A percentile compares a stretch with the other conserved stretches of the same genome.
Conservation (phyloP, 73 alveolate genomes). For the Symbiodinium pilosum region DNA sequence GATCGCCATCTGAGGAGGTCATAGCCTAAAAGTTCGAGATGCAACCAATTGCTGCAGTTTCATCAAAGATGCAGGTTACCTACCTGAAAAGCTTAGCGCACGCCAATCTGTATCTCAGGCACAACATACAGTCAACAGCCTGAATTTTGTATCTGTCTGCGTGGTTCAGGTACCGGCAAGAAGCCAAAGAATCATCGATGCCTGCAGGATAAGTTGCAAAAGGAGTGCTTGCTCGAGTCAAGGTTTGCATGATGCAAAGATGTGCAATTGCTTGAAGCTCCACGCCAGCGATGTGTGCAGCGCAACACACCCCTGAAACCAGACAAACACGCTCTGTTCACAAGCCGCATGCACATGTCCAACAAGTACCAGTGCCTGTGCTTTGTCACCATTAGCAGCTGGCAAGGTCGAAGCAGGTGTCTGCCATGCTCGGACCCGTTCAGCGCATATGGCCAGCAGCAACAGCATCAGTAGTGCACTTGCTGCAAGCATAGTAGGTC, state of each 20-base stretch:
- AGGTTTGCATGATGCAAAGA: too few species aligned
- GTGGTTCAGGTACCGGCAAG: neutral
- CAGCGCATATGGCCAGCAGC: neutral
- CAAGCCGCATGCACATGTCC: too few species aligned
- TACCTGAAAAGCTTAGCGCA: conserved; percentile 11
- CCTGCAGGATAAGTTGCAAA: neutral
- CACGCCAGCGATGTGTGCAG: too few species aligned
- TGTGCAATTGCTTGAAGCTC: too few species aligned
- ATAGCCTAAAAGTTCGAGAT: neutral
- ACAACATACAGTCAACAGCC: too few species aligned
- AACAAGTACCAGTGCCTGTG: too few species aligned
- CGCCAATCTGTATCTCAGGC: neutral
- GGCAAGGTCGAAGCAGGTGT: too few species aligned
- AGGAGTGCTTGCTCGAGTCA: too few species aligned
- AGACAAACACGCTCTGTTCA: too few species aligned
- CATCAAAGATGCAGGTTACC: neutral
- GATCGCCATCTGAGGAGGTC: neutral
- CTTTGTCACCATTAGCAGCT: too few species aligned
- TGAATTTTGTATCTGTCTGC: neutral
- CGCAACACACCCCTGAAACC: too few species aligned
- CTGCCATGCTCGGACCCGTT: neutral
- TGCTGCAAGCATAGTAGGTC: neutral
- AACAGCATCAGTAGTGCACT: neutral
- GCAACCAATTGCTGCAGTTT: too few species aligned
- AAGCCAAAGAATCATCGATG: neutral